Percentiles rank a stretch among this genome's conserved stretches.
These are phyloP conservation scores for Planoprotostelium fungivorum DNA, from an alignment of 78 protist species.

Conservation along the genomic window DNA sequence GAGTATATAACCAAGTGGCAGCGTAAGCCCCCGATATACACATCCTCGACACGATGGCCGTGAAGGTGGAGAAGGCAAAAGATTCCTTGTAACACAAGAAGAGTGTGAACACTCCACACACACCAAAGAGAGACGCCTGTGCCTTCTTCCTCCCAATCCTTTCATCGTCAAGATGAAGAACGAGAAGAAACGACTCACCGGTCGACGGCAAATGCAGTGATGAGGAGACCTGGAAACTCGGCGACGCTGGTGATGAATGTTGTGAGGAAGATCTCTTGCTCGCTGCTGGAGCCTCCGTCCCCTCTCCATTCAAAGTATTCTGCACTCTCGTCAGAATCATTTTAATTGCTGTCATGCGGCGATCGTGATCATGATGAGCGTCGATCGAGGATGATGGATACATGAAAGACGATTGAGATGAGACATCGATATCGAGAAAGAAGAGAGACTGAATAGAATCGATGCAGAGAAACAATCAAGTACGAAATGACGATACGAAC, in stretches of 20 bases:
- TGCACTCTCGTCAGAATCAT: too few species aligned
- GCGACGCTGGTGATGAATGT: background rate
- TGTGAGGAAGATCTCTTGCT: slow-evolving; percentile 9
- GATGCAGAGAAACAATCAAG: too few species aligned
- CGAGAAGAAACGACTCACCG: background rate
- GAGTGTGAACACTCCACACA: background rate
- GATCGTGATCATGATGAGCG: too few species aligned
- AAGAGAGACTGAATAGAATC: too few species aligned
- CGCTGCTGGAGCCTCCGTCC: background rate
- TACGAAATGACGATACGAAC: background rate
- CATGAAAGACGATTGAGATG: too few species aligned
- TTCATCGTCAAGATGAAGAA: background rate
- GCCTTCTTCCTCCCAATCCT: slow-evolving; percentile 14
- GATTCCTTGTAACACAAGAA: background rate
- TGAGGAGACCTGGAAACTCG: slow-evolving; percentile 13
- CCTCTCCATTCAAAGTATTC: background rate
- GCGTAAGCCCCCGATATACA: slow-evolving; percentile 2
- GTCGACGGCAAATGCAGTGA: background rate
- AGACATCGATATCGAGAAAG: too few species aligned
- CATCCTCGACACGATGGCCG: background rate
- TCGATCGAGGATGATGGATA: too few species aligned
- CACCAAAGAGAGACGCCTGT: background rate
- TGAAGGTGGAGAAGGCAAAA: background rate
- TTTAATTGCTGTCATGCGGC: too few species aligned
- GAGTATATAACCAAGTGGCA: background rate